Percentiles rank a stretch among this genome's conserved stretches.
phyloP scores from a whole-genome alignment of 2,329 filamentous ascomycete species.

The Alternaria rosae region DNA sequence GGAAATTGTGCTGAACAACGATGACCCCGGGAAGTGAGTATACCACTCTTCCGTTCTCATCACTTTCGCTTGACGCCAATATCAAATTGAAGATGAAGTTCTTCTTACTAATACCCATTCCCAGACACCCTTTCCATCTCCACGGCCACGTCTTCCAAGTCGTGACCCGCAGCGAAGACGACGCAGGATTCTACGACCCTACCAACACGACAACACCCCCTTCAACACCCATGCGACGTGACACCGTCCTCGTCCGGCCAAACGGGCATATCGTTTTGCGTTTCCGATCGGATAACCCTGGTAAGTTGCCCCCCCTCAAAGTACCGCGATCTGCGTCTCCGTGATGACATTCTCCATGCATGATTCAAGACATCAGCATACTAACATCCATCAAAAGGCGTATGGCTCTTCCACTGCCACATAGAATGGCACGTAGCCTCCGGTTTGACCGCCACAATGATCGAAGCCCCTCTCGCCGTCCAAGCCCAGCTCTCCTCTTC shows the following conservation, averaged over 20 bases:
- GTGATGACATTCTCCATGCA: background rate
- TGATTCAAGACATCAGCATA: background rate
- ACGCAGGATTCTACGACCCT: conserved; percentile 58
- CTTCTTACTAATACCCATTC: background rate
- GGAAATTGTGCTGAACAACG: conserved; percentile 79
- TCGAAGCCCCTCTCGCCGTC: conserved; percentile 63
- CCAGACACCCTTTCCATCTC: conserved; percentile 70
- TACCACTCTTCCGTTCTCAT: conserved; percentile 59
- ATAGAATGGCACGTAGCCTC: conserved; percentile 53
- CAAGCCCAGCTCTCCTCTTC: conserved; percentile 57
- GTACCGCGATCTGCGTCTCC: background rate
- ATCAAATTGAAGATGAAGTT: background rate
- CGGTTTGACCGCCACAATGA: conserved; percentile 60
- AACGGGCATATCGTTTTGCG: conserved; percentile 64
- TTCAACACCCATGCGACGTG: conserved; percentile 57
- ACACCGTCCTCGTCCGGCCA: conserved; percentile 62
- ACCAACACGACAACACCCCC: conserved; percentile 30
- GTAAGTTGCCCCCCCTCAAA: conserved; percentile 1
- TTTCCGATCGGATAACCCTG: conserved; percentile 61
- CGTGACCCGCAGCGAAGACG: conserved; percentile 41
- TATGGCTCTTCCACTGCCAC: conserved; percentile 46
- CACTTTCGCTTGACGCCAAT: conserved; percentile 53
- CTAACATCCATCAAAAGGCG: background rate
- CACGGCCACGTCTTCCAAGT: conserved; percentile 61
- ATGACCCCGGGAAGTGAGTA: conserved; percentile 65